Evolutionary conservation across 1,284 basidiomycete genomes (phyloP).

Genomic region (Peniophora sp.): DNA sequence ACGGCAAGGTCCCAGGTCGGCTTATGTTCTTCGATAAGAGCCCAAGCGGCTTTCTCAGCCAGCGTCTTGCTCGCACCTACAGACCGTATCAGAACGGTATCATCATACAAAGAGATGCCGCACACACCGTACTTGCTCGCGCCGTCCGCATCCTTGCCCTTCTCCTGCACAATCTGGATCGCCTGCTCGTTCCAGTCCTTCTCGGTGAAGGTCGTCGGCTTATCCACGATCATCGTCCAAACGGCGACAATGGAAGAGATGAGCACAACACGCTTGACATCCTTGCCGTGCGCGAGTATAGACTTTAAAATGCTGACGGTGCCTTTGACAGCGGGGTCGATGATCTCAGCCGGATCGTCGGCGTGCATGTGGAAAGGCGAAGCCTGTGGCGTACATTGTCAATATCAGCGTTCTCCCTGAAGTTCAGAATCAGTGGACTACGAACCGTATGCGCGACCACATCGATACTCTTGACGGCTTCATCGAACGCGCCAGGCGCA

Average conservation of each 20-base stretch:
- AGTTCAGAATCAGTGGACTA: constrained; percentile 8
- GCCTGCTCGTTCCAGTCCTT: constrained; percentile 61
- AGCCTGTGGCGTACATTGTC: constrained; percentile 15
- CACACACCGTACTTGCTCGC: constrained; percentile 35
- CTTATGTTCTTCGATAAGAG: constrained; percentile 14
- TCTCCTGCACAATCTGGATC: constrained; percentile 38
- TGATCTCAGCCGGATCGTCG: constrained; percentile 11
- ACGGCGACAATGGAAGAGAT: constrained; percentile 51
- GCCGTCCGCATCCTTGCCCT: constrained; percentile 36
- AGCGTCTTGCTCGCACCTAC: constrained; percentile 13
- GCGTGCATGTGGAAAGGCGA: constrained; percentile 15
- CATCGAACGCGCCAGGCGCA: constrained; percentile 21
- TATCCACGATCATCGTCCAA: constrained; percentile 24
- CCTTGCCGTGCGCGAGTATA: constrained; percentile 15
- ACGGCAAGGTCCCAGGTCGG: constrained; percentile 8
- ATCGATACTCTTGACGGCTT: constrained; percentile 28
- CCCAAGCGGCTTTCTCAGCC: constrained; percentile 16
- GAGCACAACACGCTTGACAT: constrained; percentile 54
- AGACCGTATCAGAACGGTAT: background rate
- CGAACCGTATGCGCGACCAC: constrained; percentile 15
- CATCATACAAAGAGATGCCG: constrained; percentile 4
- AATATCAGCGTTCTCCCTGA: constrained; percentile 18
- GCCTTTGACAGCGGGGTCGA: constrained; percentile 21
- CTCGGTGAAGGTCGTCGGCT: constrained; percentile 27
- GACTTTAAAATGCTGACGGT: constrained; percentile 19